Evolutionary conservation across 75 land plant genomes (phyloP), one percentile per base, ranked within the genome.

Genomic region (Picea sitchensis): DNA sequence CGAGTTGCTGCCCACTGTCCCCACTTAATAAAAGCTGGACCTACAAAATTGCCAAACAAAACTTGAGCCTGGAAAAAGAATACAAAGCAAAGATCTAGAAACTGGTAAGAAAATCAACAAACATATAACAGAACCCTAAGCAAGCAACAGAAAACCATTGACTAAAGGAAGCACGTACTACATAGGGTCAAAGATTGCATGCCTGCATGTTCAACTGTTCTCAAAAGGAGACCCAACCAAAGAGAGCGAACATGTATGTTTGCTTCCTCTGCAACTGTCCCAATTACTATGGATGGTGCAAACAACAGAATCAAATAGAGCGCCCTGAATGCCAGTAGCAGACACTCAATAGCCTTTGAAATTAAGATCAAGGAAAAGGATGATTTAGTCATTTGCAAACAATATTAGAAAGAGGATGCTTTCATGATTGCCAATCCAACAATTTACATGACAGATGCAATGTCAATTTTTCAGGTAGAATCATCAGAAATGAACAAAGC

Each of bases 1-100:
- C 97, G 86, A 41, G 97, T 94, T 14, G 97, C 95, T 44, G 97
- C 95, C 97, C 97, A 94, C 65, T 94, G 97, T 73, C 96, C 97
- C 97, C 97, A 94, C 79, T 94, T 94, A 9, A 94, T 94, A 64
- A 94, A 94, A 30, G 97, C 97, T 41, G 97, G 95, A 68, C 97
- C 97, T 78, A 86, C 97, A 15, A 64, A 11, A 64, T 76, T 83
- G 78, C 91, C 97, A 14, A 94, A 68, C 1, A 91, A 86, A 23
- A 71, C 78, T 73, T 78, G 95, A 30, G 91, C 87, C 56, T 88
- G 76, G 5, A 78, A 72, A 14, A 89, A 51, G 12, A 51, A 51
- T 51, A 51, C 54, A 47, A 9, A 9, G 11, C 12, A 51, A 51
- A 51, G 56, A 11, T 51, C 56, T 51, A 51, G 56, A 51, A 51